These are phyloP conservation scores for Citrus cavaleriei DNA, from an alignment of 345 rosid genomes.

Conservation along the genomic window DNA sequence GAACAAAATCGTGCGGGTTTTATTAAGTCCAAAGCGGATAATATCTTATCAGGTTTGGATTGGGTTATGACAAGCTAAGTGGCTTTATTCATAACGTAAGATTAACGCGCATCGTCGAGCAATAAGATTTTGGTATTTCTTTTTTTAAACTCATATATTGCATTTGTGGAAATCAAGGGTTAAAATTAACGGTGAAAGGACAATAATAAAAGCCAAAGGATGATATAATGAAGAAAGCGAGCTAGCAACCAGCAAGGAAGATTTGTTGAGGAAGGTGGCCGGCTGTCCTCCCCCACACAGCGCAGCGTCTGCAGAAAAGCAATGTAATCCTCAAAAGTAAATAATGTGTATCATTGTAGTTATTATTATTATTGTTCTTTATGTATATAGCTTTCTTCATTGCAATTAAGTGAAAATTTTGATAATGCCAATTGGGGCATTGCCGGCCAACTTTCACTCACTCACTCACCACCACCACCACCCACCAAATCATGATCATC, in stretches of 20 bases:
- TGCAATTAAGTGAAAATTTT: conserved; percentile 32
- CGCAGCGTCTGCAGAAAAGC: conserved; percentile 33
- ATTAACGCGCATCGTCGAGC: too few species aligned
- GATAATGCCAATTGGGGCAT: conserved; percentile 7
- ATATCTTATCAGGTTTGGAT: accelerated
- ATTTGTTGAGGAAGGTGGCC: too few species aligned
- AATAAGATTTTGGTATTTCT: too few species aligned
- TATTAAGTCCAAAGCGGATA: too few species aligned
- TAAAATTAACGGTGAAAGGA: too few species aligned
- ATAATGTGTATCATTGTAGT: not conserved
- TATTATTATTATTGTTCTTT: not conserved
- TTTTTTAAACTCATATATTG: too few species aligned
- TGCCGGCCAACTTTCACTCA: conserved; percentile 14
- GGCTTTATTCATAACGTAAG: too few species aligned
- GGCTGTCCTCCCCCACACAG: conserved; percentile 13
- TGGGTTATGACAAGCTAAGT: too few species aligned
- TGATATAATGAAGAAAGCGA: too few species aligned
- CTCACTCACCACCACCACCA: not conserved
- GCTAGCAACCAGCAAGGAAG: too few species aligned
- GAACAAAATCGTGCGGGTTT: accelerated
- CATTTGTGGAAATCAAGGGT: too few species aligned
- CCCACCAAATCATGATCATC: conserved; percentile 11
- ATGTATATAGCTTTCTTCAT: conserved; percentile 33
- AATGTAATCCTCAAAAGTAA: conserved; percentile 1
- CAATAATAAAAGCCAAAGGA: too few species aligned